A percentile compares a stretch with the other conserved stretches of the same genome.
These are phyloP conservation scores for Mangifera indica DNA, from an alignment of 345 rosid species.

Conservation along the genomic window DNA sequence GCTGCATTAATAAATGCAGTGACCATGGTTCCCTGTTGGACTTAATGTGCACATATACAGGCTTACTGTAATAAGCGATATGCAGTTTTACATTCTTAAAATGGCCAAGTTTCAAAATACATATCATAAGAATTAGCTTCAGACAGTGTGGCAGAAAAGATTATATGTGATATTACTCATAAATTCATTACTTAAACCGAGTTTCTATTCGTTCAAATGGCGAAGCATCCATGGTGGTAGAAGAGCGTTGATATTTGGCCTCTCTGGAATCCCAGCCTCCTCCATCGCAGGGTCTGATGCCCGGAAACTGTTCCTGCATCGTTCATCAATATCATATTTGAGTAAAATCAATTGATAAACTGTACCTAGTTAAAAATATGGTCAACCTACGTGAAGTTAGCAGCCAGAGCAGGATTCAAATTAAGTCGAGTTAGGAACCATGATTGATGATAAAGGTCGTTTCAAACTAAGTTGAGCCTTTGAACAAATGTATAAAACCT, in stretches of 20 bases:
- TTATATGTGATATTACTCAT: neutral
- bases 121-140: neutral
- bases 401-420: too few species aligned
- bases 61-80: neutral
- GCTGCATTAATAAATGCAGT: too few species aligned
- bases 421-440: too few species aligned
- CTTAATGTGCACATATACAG: neutral
- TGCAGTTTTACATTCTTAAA: conserved; percentile 1
- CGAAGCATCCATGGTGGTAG: conserved; percentile 57
- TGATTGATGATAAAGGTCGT: too few species aligned
- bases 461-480: too few species aligned
- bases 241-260: conserved; percentile 10
- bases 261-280: conserved; percentile 26
- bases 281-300: conserved; percentile 20
- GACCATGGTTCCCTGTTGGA: neutral
- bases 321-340: neutral
- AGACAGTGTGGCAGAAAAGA: neutral
- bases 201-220: conserved; percentile 25
- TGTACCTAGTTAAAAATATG: neutral
- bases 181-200: neutral
- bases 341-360: neutral
- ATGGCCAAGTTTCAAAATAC: neutral
- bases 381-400: too few species aligned
- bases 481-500: too few species aligned
- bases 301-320: conserved; percentile 33